Evolutionary conservation across 2,329 filamentous ascomycete genomes (phyloP), one percentile per base, ranked within the genome.

Genomic region (Thermochaetoides dissita): DNA sequence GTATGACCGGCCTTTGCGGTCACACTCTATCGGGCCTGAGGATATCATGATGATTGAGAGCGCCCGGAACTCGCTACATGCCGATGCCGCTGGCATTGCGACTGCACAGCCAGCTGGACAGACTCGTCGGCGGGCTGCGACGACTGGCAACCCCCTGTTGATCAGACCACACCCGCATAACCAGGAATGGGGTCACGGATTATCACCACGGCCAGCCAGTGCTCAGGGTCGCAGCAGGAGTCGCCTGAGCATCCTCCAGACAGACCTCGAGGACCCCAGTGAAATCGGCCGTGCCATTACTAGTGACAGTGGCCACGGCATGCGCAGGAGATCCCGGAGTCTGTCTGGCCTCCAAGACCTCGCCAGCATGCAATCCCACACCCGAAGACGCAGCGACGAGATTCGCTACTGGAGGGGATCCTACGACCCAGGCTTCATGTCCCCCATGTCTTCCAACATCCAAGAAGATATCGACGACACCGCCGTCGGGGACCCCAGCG

Each of bases 331-430:
- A 37, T 80, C 75, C 2, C 65, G 74, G 38, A 79, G 75, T 48
- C 55, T 80, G 8, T 75, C 74, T 0, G 71, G 73, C 8, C 59
- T 79, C 12, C 61, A 66, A 6, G 62, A 66, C 30, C 49, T 65
- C 12, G 58, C 60, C 3, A 56, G 58, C 4, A 52, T 51, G 11
- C 57, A 59, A 17, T 50, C 48, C 8, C 42, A 34, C 1, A 38
- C 39, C 4, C 67, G 74, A 36, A 67, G 74, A 32, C 68, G 75
- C 30, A 79, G 74, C 53, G 74, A 76, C 42, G 76, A 81, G 55
- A 77, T 79, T 34, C 69, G 72, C 9, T 76, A 74, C 51, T 79
- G 76, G 74, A 66, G 76, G 46, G 69, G 74, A 51, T 79, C 75
- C 47, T 74, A 76, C 48, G 69, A 68, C 37, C 65, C 65, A 1